Evolutionary conservation across 176 grass and related monocot genomes (phyloP).

Genomic region (Oryza glumipatula): DNA sequence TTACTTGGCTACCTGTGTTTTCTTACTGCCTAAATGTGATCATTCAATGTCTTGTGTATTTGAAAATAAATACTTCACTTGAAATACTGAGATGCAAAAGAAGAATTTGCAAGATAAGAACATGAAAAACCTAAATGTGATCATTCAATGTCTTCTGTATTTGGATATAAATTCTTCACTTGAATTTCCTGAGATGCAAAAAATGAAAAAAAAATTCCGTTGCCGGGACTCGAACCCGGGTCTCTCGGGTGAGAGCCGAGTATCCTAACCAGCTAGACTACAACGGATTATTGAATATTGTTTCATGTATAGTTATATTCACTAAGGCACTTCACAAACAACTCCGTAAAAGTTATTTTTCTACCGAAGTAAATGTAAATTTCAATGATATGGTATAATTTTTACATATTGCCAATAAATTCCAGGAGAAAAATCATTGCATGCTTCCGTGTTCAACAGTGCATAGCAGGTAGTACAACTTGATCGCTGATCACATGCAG

Average conservation of each 20-base stretch:
- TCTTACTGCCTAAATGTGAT: background rate
- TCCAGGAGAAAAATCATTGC: background rate
- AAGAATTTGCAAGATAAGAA: too few species aligned
- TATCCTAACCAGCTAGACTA: constrained; percentile 98
- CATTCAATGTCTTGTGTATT: background rate
- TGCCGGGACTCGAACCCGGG: constrained; percentile 79
- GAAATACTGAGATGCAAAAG: background rate
- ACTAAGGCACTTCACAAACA: too few species aligned
- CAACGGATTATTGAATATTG: constrained; percentile 8
- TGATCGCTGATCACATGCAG: constrained; percentile 12
- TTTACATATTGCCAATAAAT: background rate
- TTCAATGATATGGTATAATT: background rate
- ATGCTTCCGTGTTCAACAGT: background rate
- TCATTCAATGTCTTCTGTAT: background rate
- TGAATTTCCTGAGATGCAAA: background rate
- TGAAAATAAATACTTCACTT: background rate
- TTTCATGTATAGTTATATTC: too few species aligned
- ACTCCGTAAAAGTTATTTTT: background rate
- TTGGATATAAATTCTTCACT: background rate
- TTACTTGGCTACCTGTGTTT: background rate
- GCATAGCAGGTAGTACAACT: background rate
- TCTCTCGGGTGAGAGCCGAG: constrained; percentile 92
- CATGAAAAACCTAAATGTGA: background rate
- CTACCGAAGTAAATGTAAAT: background rate
- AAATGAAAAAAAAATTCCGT: constrained; percentile 39